These are phyloP conservation scores for Gaultheria prostrata DNA, from an alignment of 148 eudicot genomes.

Conservation along the genomic window DNA sequence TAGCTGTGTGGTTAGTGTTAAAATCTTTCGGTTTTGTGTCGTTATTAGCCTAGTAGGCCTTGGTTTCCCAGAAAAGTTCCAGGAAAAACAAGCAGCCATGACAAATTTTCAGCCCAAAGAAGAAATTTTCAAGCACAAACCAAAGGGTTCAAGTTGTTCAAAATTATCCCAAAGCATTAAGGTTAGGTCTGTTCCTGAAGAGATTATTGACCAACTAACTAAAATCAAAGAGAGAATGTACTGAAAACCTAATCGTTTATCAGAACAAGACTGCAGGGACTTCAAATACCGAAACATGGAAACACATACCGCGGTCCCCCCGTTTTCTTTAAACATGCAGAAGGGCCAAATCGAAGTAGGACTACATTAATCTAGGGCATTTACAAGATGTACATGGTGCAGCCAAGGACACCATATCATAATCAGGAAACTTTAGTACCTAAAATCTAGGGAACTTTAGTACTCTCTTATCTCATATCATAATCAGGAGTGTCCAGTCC, in stretches of 20 bases:
- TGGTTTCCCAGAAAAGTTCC: too few species aligned
- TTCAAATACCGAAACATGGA: not conserved
- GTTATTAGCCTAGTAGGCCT: too few species aligned
- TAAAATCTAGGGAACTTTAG: not conserved
- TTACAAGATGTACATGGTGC: not conserved
- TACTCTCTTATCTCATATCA: slow-evolving; percentile 24
- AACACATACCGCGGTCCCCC: not conserved
- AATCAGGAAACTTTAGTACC: not conserved
- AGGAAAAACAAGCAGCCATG: not conserved
- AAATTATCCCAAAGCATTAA: not conserved
- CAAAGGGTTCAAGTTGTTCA: not conserved
- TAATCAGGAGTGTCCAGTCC: slow-evolving; percentile 37
- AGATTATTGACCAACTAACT: not conserved
- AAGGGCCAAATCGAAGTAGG: slow-evolving; percentile 1
- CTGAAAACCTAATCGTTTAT: not conserved
- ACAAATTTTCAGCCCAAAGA: not conserved
- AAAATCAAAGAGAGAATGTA: not conserved
- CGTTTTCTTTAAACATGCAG: not conserved
- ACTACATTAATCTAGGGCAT: slow-evolving; percentile 7
- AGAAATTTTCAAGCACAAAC: not conserved
- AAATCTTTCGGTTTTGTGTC: too few species aligned
- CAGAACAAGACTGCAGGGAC: not conserved
- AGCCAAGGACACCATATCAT: slow-evolving; percentile 6
- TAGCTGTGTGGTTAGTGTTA: too few species aligned
- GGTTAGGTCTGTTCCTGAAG: not conserved